Conservation (phyloP, 352 stramenopile genomes). For the Phytopythium cucurbitacearum region DNA sequence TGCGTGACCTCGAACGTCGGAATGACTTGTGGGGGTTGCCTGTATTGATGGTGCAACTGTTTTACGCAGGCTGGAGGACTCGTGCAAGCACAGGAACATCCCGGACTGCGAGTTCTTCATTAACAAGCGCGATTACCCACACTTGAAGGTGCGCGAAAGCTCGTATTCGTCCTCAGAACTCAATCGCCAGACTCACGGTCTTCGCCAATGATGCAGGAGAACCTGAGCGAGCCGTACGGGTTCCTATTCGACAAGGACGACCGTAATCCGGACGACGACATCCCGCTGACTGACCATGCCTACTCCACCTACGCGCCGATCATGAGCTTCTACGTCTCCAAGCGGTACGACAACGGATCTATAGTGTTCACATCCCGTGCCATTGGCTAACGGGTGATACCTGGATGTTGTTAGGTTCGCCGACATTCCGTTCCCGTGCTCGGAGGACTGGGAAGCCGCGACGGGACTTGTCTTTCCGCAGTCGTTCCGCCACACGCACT, state of each 20-base stretch:
- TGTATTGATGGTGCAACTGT: neutral
- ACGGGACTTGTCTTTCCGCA: constrained; percentile 90
- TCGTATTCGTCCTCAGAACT: neutral
- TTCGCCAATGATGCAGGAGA: constrained; percentile 52
- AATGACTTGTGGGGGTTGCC: neutral
- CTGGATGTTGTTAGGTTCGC: constrained; percentile 69
- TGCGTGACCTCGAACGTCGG: constrained; percentile 9
- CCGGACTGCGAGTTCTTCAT: constrained; percentile 99
- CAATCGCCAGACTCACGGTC: too few species aligned
- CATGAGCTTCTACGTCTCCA: constrained; percentile 96
- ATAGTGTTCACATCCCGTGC: neutral
- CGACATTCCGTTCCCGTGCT: constrained; percentile 98
- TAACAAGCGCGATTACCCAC: constrained; percentile 99
- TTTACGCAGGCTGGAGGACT: constrained; percentile 83
- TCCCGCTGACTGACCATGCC: constrained; percentile 85
- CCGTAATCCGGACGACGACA: constrained; percentile 90
- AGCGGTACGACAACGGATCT: constrained; percentile 27
- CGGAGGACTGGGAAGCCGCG: constrained; percentile 93
- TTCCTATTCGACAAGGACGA: constrained; percentile 99
- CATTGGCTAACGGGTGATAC: neutral
- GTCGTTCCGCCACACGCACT: constrained; percentile 88
- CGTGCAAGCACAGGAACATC: constrained; percentile 92
- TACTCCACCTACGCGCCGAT: constrained; percentile 96
- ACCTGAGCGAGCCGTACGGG: constrained; percentile 95
- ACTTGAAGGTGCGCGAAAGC: constrained; percentile 88